Conservation (phyloP, 176 grass and related monocot genomes). For the Thinopyrum elongatum region DNA sequence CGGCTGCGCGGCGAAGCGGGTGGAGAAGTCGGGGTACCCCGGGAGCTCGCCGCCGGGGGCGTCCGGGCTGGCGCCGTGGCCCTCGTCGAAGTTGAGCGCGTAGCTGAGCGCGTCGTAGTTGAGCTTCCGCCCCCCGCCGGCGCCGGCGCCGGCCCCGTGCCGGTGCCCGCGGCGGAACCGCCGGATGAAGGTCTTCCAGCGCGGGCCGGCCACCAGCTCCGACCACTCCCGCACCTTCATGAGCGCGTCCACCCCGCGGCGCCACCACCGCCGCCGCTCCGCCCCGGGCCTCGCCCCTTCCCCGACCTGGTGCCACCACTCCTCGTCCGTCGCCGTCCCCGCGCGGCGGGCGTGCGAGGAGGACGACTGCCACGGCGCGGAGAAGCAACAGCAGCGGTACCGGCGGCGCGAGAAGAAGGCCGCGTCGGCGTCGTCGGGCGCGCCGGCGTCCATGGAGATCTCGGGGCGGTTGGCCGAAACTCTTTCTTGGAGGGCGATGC, state of each 20-base stretch:
- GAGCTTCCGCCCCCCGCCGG: slow-evolving; percentile 32
- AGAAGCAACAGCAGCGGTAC: slow-evolving; percentile 71
- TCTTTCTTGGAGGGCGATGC: background rate
- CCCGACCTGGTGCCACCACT: slow-evolving; percentile 42
- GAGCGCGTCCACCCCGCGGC: slow-evolving; percentile 49
- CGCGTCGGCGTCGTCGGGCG: slow-evolving; percentile 42
- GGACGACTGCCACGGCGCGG: slow-evolving; percentile 33
- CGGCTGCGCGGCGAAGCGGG: slow-evolving; percentile 52
- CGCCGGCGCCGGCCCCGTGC: background rate
- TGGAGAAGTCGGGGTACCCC: slow-evolving; percentile 67
- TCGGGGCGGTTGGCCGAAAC: background rate
- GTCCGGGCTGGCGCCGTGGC: slow-evolving; percentile 50
- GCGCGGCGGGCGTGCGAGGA: slow-evolving; percentile 29
- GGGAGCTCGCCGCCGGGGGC: slow-evolving; percentile 17
- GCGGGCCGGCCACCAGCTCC: slow-evolving; percentile 83
- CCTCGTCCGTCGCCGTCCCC: slow-evolving; percentile 4
- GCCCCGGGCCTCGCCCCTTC: background rate
- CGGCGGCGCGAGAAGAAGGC: slow-evolving; percentile 38
- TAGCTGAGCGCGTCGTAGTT: slow-evolving; percentile 90
- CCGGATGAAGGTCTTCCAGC: slow-evolving; percentile 98
- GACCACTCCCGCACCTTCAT: slow-evolving; percentile 98
- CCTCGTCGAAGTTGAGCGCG: slow-evolving; percentile 98
- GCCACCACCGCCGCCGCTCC: slow-evolving; percentile 54
- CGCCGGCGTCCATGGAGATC: slow-evolving; percentile 20
- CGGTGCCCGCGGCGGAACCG: slow-evolving; percentile 52